Base-by-base conservation (phyloP, 2,329 filamentous ascomycete genomes). In the Chalara sp. region DNA sequence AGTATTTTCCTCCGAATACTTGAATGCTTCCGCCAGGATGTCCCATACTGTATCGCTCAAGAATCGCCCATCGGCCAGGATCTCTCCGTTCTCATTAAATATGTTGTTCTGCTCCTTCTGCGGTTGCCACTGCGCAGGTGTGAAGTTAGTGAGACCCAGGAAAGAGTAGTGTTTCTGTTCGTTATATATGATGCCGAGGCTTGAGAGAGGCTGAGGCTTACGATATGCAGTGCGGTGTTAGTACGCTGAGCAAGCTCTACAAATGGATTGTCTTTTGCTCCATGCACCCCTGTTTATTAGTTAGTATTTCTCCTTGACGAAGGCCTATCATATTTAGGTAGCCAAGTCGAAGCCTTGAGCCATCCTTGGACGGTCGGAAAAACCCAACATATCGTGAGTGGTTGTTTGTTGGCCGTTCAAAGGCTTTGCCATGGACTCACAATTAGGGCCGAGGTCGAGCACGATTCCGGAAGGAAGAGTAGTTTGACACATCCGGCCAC, bases 11-110 rank as follows among this genome's bases (percentile, higher is more conserved):
- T 76, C 74, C 33, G 79, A 79, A 55, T 80, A 64, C 42, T 72
- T 68, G 67, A 79, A 80, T 1, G 76, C 76, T 41, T 74, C 65
- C 12, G 73, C 70, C 39, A 81, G 75, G 32, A 80, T 76, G 4
- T 62, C 65, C 78, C 78, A 81, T 28, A 80, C 66, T 3, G 70
- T 57, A 32, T 71, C 67, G 6, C 65, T 59, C n/a, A 68, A 46
- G 21, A 42, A 39, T 21, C 52, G 44, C 29, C 60, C 60, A 54
- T 70, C 56, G 1, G 66, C 58, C 32, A 79, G 53, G 1, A 61
- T 54, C 0, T 68, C 63, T 4, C 75, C 76, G 28, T 70, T 56
- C 3, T 68, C 63, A 51, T 73, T 69, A 51, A 75, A 75, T 5
- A 77, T 64, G 7, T 70, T 51, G 13, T n/a, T 48, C 45, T 8